phyloP scores from a whole-genome alignment of 805 yeast species.

The Zygoascus biomembranicola region DNA sequence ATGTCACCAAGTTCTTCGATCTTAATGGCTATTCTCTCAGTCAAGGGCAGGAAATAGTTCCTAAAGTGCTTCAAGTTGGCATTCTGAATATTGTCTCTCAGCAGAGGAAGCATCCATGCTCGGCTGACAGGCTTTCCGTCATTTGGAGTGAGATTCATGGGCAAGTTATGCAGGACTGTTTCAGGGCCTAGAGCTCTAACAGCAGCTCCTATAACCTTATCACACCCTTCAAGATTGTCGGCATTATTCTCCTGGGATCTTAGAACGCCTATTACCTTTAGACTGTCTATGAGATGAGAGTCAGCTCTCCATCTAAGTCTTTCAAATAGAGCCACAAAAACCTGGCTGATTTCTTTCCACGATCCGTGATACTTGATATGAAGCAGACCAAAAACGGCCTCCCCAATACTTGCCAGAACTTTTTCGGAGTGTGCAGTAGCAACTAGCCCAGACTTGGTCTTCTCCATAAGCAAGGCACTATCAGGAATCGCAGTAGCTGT shows the following conservation, averaged over 20 bases:
- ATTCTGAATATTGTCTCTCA: constrained; percentile 75
- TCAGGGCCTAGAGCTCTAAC: constrained; percentile 82
- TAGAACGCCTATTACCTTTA: constrained; percentile 76
- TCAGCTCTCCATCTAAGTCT: constrained; percentile 57
- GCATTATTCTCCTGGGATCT: constrained; percentile 67
- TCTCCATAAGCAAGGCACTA: constrained; percentile 36
- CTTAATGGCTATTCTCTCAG: constrained; percentile 22
- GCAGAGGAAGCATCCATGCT: constrained; percentile 89
- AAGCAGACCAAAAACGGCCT: constrained; percentile 49
- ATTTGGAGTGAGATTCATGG: constrained; percentile 61
- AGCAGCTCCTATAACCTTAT: constrained; percentile 70
- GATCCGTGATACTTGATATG: constrained; percentile 70
- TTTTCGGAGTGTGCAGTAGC: constrained; percentile 39
- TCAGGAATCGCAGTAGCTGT: constrained; percentile 61
- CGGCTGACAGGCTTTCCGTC: constrained; percentile 56
- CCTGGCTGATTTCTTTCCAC: constrained; percentile 63
- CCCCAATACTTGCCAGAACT: constrained; percentile 42
- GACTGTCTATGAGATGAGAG: constrained; percentile 59
- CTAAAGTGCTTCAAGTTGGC: constrained; percentile 61
- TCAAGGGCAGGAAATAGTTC: constrained; percentile 55
- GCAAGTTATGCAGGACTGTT: constrained; percentile 57
- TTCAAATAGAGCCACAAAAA: constrained; percentile 52
- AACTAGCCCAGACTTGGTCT: constrained; percentile 37
- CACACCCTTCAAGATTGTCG: constrained; percentile 65
- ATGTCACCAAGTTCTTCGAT: constrained; percentile 18